Percentiles rank a stretch among this genome's conserved stretches.
phyloP scores from a whole-genome alignment of 2,329 filamentous ascomycete genomes.

The Ilyonectria robusta region DNA sequence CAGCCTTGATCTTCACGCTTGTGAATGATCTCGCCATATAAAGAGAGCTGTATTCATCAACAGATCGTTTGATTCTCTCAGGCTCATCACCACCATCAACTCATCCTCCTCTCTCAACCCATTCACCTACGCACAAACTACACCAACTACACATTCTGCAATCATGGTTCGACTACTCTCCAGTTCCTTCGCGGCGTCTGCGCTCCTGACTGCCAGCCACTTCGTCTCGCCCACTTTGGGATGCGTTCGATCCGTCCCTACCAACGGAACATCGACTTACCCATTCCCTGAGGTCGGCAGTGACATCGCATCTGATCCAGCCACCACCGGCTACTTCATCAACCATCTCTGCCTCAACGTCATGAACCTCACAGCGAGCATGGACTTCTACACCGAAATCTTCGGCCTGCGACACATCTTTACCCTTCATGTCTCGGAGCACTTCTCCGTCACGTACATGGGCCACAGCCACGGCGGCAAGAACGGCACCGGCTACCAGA shows the following conservation, averaged over 20 bases:
- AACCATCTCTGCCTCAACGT: constrained; percentile 54
- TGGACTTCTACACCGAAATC: constrained; percentile 52
- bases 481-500: constrained; percentile 56
- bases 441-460: constrained; percentile 54
- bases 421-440: constrained; percentile 47
- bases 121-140: not conserved
- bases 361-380: constrained; percentile 48
- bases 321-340: constrained; percentile 53
- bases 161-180: constrained; percentile 7
- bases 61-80: not conserved
- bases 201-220: constrained; percentile 4
- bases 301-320: constrained; percentile 48
- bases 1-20: not conserved
- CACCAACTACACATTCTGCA: not conserved
- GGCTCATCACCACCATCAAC: constrained; percentile 1
- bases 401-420: constrained; percentile 55
- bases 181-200: not conserved
- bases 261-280: constrained; percentile 14
- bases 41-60: not conserved
- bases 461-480: constrained; percentile 54
- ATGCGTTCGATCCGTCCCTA: not conserved
- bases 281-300: constrained; percentile 19
- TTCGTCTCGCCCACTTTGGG: constrained; percentile 7
- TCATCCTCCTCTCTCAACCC: not conserved
- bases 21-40: not conserved